Conservation (phyloP, 257 asterid genomes). For the Solanum okadae region DNA sequence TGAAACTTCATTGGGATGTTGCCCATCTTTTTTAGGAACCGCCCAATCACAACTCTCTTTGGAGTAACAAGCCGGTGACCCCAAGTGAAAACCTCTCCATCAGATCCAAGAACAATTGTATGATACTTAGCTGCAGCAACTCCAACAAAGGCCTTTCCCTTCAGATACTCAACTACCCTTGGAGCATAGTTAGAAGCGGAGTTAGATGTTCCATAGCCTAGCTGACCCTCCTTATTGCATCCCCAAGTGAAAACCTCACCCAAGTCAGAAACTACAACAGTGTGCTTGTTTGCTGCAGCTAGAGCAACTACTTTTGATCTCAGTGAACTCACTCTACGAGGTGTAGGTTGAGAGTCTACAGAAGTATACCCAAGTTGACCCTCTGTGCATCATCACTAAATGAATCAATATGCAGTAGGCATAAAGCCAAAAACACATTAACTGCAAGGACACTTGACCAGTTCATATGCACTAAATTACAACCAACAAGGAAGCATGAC, state of each 20-base stretch:
- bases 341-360: constrained; percentile 95
- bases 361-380: constrained; percentile 99
- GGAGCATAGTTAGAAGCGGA: constrained; percentile 95
- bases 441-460: neutral
- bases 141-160: constrained; percentile 65
- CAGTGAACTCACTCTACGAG: constrained; percentile 84
- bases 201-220: constrained; percentile 96
- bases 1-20: constrained; percentile 66
- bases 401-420: neutral
- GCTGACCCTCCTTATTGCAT: constrained; percentile 98
- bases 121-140: constrained; percentile 93
- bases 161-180: constrained; percentile 83
- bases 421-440: neutral
- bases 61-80: constrained; percentile 97
- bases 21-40: constrained; percentile 58
- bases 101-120: constrained; percentile 83
- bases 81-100: constrained; percentile 99
- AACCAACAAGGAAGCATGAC: neutral
- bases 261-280: constrained; percentile 79
- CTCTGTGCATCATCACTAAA: constrained; percentile 45
- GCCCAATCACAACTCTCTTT: constrained; percentile 63
- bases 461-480: neutral
- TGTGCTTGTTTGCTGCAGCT: constrained; percentile 98
- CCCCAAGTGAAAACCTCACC: constrained; percentile 99
- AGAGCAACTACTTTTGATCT: constrained; percentile 72